These are phyloP conservation scores for Nothophaeocryptopus gaeumannii DNA, from an alignment of 2,329 filamentous ascomycete species.

Conservation along the genomic window DNA sequence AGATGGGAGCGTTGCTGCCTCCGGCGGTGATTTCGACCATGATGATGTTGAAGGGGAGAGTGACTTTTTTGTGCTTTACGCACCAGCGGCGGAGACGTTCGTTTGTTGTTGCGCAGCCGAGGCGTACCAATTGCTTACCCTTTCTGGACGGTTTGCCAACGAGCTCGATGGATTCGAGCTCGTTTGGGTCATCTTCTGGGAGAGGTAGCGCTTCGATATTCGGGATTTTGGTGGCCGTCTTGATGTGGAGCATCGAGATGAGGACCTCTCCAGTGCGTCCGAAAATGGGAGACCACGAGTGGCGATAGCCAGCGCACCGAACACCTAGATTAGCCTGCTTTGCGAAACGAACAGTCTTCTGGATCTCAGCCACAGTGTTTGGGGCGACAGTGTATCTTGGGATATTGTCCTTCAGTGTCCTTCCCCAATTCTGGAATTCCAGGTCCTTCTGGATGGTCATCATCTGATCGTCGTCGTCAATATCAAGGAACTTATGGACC, in stretches of 20 bases:
- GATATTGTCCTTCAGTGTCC: slow-evolving; percentile 6
- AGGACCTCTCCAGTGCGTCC: slow-evolving; percentile 8
- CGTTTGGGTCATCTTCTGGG: slow-evolving; percentile 6
- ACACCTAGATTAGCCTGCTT: slow-evolving; percentile 10
- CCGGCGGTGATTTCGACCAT: slow-evolving; percentile 16
- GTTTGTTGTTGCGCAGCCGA: slow-evolving; percentile 14
- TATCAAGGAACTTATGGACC: slow-evolving; percentile 8
- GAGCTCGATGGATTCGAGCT: slow-evolving; percentile 12
- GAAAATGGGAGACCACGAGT: slow-evolving; percentile 14
- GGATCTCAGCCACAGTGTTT: slow-evolving; percentile 11
- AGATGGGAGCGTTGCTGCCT: slow-evolving; percentile 14
- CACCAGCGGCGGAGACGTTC: slow-evolving; percentile 16
- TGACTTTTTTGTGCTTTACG: slow-evolving; percentile 12
- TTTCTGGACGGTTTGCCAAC: slow-evolving; percentile 3
- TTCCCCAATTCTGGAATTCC: slow-evolving; percentile 16
- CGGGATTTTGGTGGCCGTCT: slow-evolving; percentile 9
- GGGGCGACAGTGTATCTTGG: slow-evolving; percentile 14
- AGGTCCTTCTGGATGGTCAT: slow-evolving; percentile 12
- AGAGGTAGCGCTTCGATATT: slow-evolving; percentile 8
- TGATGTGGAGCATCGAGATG: slow-evolving; percentile 11
- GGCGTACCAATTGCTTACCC: slow-evolving; percentile 9
- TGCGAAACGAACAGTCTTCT: slow-evolving; percentile 13
- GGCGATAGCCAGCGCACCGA: slow-evolving; percentile 13
- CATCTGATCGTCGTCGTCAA: slow-evolving; percentile 10
- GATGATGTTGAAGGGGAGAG: slow-evolving; percentile 13